Evolutionary conservation across 2,329 filamentous ascomycete genomes (phyloP), one percentile per base, ranked within the genome.

Genomic region (Venturia effusa): DNA sequence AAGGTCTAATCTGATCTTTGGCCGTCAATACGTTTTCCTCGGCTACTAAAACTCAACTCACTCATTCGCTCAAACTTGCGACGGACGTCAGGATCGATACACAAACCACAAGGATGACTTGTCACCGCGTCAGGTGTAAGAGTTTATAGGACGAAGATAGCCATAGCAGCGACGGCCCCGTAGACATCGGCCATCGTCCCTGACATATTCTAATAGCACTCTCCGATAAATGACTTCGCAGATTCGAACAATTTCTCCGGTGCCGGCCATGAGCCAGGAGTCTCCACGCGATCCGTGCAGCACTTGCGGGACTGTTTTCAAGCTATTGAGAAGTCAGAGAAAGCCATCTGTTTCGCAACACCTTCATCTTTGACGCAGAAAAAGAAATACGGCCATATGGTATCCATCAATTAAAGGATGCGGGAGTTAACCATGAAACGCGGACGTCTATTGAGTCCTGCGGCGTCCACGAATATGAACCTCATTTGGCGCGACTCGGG

Each of bases 231-330:
- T 32, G 24, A 55, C 19, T 7, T 32, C 48, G 15, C 48, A 34
- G 11, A 55, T 48, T n/a, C 43, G 48, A 55, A 17, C 48, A 17
- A 17, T 34, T 34, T 17, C 30, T 32, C 15, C 4, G 19, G 34
- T 34, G 30, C 15, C 19, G 19, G 22, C 19, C 45, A 51, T 13
- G 11, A 51, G 22, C 19, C 45, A 51, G 4, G 11, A 51, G 27
- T n/a, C 15, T 57, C 30, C 15, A n/a, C 27, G 51, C 51, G 51
- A 57, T 57, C 51, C 51, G 51, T 57, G 51, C 51, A 57, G 51
- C 51, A 19, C 3, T 17, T 34, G 3, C 24, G 24, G 24, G 17
- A 22, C n/a, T 57, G 27, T 22, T 22, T n/a, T 17, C 15, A 10
- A 57, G 34, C 27, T 17, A 34, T 34, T 22, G 8, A 30, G 34